A percentile compares a stretch with the other conserved stretches of the same genome.
Evolutionary conservation across 2,329 filamentous ascomycete genomes (phyloP).

Genomic region (Parasarocladium wereldwijsianum): DNA sequence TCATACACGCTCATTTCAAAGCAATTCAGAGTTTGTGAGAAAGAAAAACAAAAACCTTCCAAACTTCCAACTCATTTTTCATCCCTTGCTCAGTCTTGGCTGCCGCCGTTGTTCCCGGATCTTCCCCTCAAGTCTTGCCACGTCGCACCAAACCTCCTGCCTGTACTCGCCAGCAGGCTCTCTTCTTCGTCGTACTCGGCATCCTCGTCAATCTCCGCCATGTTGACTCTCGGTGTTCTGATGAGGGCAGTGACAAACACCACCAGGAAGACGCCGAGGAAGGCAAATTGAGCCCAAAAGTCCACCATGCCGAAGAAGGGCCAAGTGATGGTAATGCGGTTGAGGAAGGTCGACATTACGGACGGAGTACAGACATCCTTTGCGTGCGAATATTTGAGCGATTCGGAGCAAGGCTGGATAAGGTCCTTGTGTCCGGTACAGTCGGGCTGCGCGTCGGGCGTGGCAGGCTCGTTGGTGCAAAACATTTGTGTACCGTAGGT

Average conservation of each 20-base stretch:
- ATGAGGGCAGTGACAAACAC: constrained; percentile 69
- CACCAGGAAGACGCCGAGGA: constrained; percentile 70
- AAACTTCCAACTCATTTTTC: no score
- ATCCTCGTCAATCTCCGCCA: constrained; percentile 72
- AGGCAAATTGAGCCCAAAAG: constrained; percentile 94
- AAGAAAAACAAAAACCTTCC: background rate
- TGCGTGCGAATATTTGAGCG: constrained; percentile 54
- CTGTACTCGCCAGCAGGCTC: constrained; percentile 71
- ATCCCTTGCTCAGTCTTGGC: background rate
- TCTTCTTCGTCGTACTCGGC: constrained; percentile 89
- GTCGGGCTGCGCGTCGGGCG: constrained; percentile 54
- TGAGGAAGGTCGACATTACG: constrained; percentile 83
- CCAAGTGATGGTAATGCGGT: constrained; percentile 84
- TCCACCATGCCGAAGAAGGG: constrained; percentile 86
- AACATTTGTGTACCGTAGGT: constrained; percentile 91
- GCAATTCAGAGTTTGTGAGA: background rate
- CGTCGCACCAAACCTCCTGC: constrained; percentile 66
- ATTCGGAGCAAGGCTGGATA: constrained; percentile 71
- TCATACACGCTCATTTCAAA: no score
- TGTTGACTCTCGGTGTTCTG: constrained; percentile 62
- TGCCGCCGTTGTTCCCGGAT: constrained; percentile 5
- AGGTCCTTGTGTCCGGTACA: constrained; percentile 58
- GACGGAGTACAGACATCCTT: constrained; percentile 78
- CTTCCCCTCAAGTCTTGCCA: constrained; percentile 75
- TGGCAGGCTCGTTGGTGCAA: constrained; percentile 56